phyloP scores from a whole-genome alignment of 179 eudicot species.

The Gypsophila paniculata region DNA sequence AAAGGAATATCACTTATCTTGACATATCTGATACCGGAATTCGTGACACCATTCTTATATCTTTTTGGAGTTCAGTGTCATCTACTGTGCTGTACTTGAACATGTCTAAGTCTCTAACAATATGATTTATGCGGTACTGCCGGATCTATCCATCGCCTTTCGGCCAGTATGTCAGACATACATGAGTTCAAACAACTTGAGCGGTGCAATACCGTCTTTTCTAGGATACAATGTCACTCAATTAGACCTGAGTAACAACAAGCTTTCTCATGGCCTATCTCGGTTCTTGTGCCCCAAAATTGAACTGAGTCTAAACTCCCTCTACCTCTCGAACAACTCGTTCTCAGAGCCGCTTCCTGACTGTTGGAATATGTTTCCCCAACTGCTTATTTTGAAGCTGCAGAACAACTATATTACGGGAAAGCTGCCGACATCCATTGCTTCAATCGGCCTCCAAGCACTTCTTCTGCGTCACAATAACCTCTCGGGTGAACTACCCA shows the following conservation, averaged over 20 bases:
- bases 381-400: slow-evolving; percentile 7
- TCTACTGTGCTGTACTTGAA: slow-evolving; percentile 6
- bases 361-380: slow-evolving; percentile 25
- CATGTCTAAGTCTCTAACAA: slow-evolving; percentile 43
- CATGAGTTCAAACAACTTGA: slow-evolving; percentile 2
- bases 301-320: slow-evolving; percentile 17
- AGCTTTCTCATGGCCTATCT: slow-evolving; percentile 18
- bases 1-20: not conserved
- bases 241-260: slow-evolving; percentile 29
- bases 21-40: slow-evolving; percentile 34
- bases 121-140: slow-evolving; percentile 28
- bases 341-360: slow-evolving; percentile 29
- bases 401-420: slow-evolving; percentile 29
- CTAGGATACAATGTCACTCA: not conserved
- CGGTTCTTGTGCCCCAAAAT: slow-evolving; percentile 23
- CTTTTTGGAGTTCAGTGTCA: slow-evolving; percentile 32
- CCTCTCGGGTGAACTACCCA: slow-evolving; percentile 30
- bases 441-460: slow-evolving; percentile 10
- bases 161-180: slow-evolving; percentile 12
- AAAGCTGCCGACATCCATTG: slow-evolving; percentile 26
- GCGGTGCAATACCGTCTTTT: slow-evolving; percentile 23
- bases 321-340: slow-evolving; percentile 33
- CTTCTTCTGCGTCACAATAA: slow-evolving; percentile 35
- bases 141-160: slow-evolving; percentile 16
- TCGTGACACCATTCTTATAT: slow-evolving; percentile 24